These are phyloP conservation scores for Penicillium digitatum DNA, from an alignment of 2,329 filamentous ascomycete species.

Conservation along the genomic window DNA sequence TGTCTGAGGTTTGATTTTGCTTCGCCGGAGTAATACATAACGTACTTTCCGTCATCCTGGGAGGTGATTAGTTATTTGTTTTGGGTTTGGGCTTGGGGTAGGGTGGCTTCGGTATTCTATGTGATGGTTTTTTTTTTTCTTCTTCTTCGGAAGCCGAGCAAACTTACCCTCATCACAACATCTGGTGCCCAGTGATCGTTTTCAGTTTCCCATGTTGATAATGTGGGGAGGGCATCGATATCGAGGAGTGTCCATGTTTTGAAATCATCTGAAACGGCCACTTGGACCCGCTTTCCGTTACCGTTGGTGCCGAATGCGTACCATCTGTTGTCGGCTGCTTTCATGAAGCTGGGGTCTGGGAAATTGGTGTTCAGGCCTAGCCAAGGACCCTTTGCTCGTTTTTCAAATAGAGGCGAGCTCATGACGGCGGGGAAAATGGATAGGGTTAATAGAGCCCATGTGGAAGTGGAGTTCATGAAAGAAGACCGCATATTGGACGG, in stretches of 20 bases:
- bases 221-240: slow-evolving; percentile 53
- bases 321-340: slow-evolving; percentile 48
- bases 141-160: neutral
- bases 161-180: slow-evolving; percentile 47
- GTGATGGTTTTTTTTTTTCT: too few relatives aligned
- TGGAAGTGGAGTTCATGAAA: neutral
- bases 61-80: slow-evolving; percentile 1
- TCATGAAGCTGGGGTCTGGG: slow-evolving; percentile 47
- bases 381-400: slow-evolving; percentile 15
- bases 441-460: slow-evolving; percentile 10
- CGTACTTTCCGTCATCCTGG: slow-evolving; percentile 49
- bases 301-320: slow-evolving; percentile 58
- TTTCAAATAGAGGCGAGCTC: slow-evolving; percentile 20
- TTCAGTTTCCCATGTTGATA: slow-evolving; percentile 53
- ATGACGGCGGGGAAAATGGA: slow-evolving; percentile 13
- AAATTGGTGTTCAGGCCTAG: slow-evolving; percentile 38
- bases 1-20: slow-evolving; percentile 36
- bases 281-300: slow-evolving; percentile 52
- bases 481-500: slow-evolving; percentile 4
- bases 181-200: slow-evolving; percentile 60
- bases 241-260: slow-evolving; percentile 48
- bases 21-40: slow-evolving; percentile 59
- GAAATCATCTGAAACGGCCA: slow-evolving; percentile 51
- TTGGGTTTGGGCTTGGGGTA: neutral
- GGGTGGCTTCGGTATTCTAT: too few relatives aligned